Evolutionary conservation across 2,329 filamentous ascomycete species (phyloP), one percentile per base, ranked within the genome.

Genomic region (Tolypocladium capitatum): DNA sequence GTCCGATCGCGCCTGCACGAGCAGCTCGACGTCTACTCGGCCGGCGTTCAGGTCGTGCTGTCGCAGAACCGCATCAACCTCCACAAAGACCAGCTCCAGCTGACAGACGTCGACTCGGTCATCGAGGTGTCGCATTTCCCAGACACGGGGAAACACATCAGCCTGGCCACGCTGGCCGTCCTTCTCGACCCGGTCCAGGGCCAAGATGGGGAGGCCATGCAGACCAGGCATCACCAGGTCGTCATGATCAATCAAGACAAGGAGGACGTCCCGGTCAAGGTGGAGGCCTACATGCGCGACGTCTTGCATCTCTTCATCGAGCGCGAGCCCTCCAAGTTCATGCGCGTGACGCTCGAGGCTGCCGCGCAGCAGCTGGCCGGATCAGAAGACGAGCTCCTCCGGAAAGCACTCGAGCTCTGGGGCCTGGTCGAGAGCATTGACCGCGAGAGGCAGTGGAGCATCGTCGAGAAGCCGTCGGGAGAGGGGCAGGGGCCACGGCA

Each of bases 381-480:
- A 7, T 66, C 69, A 33, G 65, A 68, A n/a, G 76, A 80, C 51
- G 71, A 75, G 48, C 63, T 81, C 13, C 64, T 83, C 7, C 70
- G 70, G 46, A 72, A 76, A 49, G 75, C 78, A 1, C 67, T 83
- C 5, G 78, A 83, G 58, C 68, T 83, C 2, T 83, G 80, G 80
- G 75, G 76, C 0, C 68, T 80, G 5, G 78, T 83, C 5, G 79
- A 83, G 58, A 77, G 81, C 42, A 76, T 83, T 49, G 79, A 83
- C 58, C 73, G 77, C 44, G 79, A 83, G 58, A 69, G 78, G 4
- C 73, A 78, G 51, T 83, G 80, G 80, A 70, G 66, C 32, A 76
- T 80, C 52, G 59, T 72, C 4, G 71, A 74, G 49, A 72, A 71
- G 52, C 67, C 68, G 6, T 65, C 67, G 13, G 61, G 63, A 1